Evolutionary conservation across 768 basidiomycete species (phyloP).

Genomic region (Collybia sordida): DNA sequence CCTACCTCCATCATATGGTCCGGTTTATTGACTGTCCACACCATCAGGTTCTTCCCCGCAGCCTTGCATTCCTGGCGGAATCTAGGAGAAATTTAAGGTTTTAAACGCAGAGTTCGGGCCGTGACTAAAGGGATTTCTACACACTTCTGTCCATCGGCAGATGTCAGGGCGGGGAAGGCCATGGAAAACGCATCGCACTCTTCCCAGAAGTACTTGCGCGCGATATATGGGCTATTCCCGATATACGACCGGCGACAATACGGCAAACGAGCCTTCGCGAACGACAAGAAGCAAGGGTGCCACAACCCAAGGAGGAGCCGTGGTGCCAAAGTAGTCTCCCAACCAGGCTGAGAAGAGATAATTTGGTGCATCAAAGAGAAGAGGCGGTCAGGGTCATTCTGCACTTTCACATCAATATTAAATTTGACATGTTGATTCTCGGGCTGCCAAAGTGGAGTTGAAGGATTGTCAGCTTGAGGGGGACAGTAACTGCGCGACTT

Average conservation of each 20-base stretch:
- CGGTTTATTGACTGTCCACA: slow-evolving; percentile 95
- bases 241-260: slow-evolving; percentile 88
- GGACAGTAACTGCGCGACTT: slow-evolving; percentile 20
- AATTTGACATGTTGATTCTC: slow-evolving; percentile 76
- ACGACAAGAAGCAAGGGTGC: slow-evolving; percentile 87
- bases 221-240: slow-evolving; percentile 66
- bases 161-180: slow-evolving; percentile 68
- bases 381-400: slow-evolving; percentile 87
- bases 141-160: slow-evolving; percentile 72
- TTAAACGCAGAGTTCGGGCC: background rate
- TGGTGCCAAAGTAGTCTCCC: slow-evolving; percentile 76
- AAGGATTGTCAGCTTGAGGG: slow-evolving; percentile 12
- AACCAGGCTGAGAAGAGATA: slow-evolving; percentile 63
- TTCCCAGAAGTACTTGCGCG: slow-evolving; percentile 87
- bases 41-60: slow-evolving; percentile 82
- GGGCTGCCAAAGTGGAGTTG: slow-evolving; percentile 38
- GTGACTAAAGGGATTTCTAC: slow-evolving; percentile 20
- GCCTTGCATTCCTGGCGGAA: slow-evolving; percentile 80
- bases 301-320: slow-evolving; percentile 81
- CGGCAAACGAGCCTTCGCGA: slow-evolving; percentile 74
- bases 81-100: slow-evolving; percentile 32
- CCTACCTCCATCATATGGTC: slow-evolving; percentile 89
- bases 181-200: slow-evolving; percentile 87
- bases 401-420: slow-evolving; percentile 92
- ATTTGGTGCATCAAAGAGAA: slow-evolving; percentile 75